phyloP scores from a whole-genome alignment of 2,329 filamentous ascomycete species.

The Xylariaceae sp. region DNA sequence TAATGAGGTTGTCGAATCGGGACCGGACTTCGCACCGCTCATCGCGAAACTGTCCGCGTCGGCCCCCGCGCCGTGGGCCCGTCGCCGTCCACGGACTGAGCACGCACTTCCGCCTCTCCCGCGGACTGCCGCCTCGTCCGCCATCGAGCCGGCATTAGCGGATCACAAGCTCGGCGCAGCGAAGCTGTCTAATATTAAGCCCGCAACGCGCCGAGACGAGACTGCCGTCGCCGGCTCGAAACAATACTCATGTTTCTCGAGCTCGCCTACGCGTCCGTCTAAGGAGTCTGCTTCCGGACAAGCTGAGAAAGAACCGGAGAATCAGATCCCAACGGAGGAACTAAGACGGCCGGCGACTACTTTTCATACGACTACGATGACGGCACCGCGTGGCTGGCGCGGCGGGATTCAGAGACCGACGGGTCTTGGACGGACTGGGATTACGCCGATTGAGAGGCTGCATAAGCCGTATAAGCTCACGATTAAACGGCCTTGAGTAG shows the following conservation, averaged over 20 bases:
- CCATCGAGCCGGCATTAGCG: slow-evolving; percentile 32
- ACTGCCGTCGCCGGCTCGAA: slow-evolving; percentile 27
- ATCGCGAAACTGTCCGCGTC: slow-evolving; percentile 26
- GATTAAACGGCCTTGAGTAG: slow-evolving; percentile 38
- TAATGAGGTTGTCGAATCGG: slow-evolving; percentile 11
- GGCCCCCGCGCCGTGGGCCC: slow-evolving; percentile 17
- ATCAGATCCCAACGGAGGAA: slow-evolving; percentile 31
- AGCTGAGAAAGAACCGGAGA: slow-evolving; percentile 21
- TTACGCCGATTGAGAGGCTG: slow-evolving; percentile 46
- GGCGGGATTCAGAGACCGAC: slow-evolving; percentile 41
- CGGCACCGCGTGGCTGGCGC: slow-evolving; percentile 32
- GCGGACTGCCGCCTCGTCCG: slow-evolving; percentile 13
- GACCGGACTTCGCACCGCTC: slow-evolving; percentile 3
- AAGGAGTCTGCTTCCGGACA: background rate
- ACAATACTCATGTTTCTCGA: slow-evolving; percentile 54
- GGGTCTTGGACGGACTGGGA: slow-evolving; percentile 38
- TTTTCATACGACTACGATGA: slow-evolving; percentile 49
- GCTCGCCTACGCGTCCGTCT: slow-evolving; percentile 40
- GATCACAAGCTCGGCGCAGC: slow-evolving; percentile 39
- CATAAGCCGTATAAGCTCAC: slow-evolving; percentile 54
- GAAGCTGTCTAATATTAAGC: slow-evolving; percentile 33
- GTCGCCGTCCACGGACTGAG: slow-evolving; percentile 9
- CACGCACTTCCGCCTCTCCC: slow-evolving; percentile 11
- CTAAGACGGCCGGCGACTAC: slow-evolving; percentile 39
- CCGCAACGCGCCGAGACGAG: slow-evolving; percentile 21